Evolutionary conservation across 345 rosid genomes (phyloP).

Genomic region (Erysimum cheiranthoides): DNA sequence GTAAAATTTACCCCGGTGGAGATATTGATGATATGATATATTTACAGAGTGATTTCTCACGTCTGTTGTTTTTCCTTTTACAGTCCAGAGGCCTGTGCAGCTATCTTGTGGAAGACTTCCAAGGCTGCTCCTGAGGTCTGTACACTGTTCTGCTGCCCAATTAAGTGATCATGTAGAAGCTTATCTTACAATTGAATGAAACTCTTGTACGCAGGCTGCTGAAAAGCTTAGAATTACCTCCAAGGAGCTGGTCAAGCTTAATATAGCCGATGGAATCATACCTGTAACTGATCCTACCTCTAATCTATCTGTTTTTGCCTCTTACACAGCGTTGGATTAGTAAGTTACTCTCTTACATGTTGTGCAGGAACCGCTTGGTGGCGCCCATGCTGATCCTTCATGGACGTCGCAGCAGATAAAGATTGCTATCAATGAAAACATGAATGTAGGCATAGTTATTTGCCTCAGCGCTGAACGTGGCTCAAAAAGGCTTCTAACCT

Average conservation of each 20-base stretch:
- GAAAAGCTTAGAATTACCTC: constrained; percentile 89
- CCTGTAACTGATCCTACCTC: constrained; percentile 60
- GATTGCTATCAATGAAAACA: constrained; percentile 72
- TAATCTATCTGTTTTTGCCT: constrained; percentile 23
- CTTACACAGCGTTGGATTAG: constrained; percentile 7
- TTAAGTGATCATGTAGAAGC: constrained; percentile 28
- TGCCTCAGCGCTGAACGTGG: constrained; percentile 19
- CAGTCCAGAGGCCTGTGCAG: constrained; percentile 99
- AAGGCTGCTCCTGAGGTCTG: constrained; percentile 92
- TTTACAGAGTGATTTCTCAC: constrained; percentile 1
- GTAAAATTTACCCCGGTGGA: constrained; percentile 48
- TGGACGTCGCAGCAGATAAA: constrained; percentile 94
- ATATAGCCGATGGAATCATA: constrained; percentile 86
- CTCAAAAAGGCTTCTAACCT: constrained; percentile 5
- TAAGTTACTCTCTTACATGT: constrained; percentile 24
- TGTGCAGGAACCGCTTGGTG: constrained; percentile 91
- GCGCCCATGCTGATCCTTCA: constrained; percentile 88
- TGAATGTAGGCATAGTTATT: constrained; percentile 66
- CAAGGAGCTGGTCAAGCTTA: constrained; percentile 67
- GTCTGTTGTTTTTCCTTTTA: constrained; percentile 31
- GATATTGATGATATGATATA: not conserved
- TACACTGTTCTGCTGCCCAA: constrained; percentile 17
- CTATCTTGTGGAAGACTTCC: constrained; percentile 91
- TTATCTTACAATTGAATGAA: constrained; percentile 22
- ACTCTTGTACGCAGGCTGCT: constrained; percentile 74